Base-by-base conservation (phyloP, 2,329 filamentous ascomycete species). In the Xylariaceae sp. region DNA sequence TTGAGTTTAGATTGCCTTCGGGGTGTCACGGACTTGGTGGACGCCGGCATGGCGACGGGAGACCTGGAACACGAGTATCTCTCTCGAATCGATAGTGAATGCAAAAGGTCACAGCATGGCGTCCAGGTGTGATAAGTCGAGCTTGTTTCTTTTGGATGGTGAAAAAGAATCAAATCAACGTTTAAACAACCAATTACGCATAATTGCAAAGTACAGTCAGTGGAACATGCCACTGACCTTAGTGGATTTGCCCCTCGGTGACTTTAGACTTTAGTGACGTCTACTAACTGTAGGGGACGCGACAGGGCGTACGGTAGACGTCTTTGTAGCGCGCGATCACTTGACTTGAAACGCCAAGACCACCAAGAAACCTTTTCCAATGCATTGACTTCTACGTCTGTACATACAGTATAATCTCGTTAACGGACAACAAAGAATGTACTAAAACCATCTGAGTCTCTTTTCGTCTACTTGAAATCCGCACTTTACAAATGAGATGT, bases 1-100 rank as follows among this genome's bases (percentile, higher is more conserved):
- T 60, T 68, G 32, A 71, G 64, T 42, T 70, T 71, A 4, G 66
- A 59, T 44, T 61, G 59, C 32, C 46, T 64, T 40, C 64, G 62
- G 50, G 65, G 62, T 10, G 63, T 62, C 40, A 40, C 46, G 10
- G 61, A 45, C 57, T 63, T 64, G n/a, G 57, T 10, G 39, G n/a
- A n/a, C 15, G 42, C 45, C 11, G 61, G 55, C 66, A 68, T 61
- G 15, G 27, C 41, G 48, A 18, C 24, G 36, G 10, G 24, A 47
- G 23, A 27, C 21, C 59, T 13, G 49, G 30, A 13, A n/a, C n/a
- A n/a, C 2, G 10, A 32, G 24, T 41, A 37, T 45, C 4, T n/a
- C 16, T 11, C 15, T 36, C 8, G 43, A 36, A 23, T 16, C 10
- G 6, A n/a, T 15, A 32, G 16, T 9, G 11, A 21, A 39, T 29